Evolutionary conservation across 1,284 basidiomycete genomes (phyloP).

Genomic region (Cutaneotrichosporon cavernicola): DNA sequence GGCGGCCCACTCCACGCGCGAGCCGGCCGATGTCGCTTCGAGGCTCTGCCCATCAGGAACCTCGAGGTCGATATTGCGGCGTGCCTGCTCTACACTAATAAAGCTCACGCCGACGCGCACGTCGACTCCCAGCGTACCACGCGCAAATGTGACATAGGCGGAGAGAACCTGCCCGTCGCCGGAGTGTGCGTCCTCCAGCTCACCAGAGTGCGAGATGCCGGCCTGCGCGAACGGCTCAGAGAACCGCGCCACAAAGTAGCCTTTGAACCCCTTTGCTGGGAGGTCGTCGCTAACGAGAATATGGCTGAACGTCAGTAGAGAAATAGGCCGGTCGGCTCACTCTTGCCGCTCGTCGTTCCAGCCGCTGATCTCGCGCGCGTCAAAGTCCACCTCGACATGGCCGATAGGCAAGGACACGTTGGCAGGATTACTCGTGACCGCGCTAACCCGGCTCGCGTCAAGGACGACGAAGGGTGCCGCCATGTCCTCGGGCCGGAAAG

Average conservation of each 20-base stretch:
- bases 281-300: constrained; percentile 49
- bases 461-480: constrained; percentile 64
- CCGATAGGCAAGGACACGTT: constrained; percentile 67
- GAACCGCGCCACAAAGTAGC: constrained; percentile 76
- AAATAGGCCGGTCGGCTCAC: constrained; percentile 59
- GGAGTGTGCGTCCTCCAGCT: constrained; percentile 15
- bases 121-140: constrained; percentile 55
- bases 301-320: constrained; percentile 29
- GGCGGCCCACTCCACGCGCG: constrained; percentile 67
- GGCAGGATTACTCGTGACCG: constrained; percentile 58
- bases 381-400: constrained; percentile 58
- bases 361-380: constrained; percentile 63
- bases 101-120: constrained; percentile 74
- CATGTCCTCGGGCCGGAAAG: constrained; percentile 57
- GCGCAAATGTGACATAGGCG: constrained; percentile 62
- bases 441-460: constrained; percentile 65
- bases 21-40: constrained; percentile 62
- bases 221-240: constrained; percentile 55
- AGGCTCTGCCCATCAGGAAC: constrained; percentile 56
- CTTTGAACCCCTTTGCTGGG: constrained; percentile 59
- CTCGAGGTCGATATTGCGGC: constrained; percentile 61
- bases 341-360: constrained; percentile 73
- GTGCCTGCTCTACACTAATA: constrained; percentile 72
- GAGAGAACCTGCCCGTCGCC: constrained; percentile 55
- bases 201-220: constrained; percentile 23